These are phyloP conservation scores for Thermomucor indicae-seudaticae DNA, from an alignment of 371 early-diverging fungal genomes.

Conservation along the genomic window DNA sequence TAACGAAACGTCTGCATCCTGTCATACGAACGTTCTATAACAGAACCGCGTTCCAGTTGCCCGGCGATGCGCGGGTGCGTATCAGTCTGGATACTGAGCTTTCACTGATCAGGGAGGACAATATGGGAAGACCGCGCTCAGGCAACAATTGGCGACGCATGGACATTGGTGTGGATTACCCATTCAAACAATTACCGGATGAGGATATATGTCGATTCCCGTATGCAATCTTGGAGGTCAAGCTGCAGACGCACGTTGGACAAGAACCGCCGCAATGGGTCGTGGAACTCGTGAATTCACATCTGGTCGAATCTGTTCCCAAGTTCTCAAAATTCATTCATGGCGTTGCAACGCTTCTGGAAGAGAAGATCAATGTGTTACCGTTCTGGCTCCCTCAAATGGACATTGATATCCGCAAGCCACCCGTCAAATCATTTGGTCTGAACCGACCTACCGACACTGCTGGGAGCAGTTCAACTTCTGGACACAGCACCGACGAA, in stretches of 20 bases:
- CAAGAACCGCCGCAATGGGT: constrained; percentile 97
- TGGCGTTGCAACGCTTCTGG: constrained; percentile 92
- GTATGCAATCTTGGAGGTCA: constrained; percentile 98
- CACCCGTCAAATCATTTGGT: constrained; percentile 40
- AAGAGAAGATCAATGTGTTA: constrained; percentile 82
- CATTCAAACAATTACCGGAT: constrained; percentile 87
- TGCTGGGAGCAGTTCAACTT: constrained; percentile 20
- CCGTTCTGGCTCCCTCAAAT: constrained; percentile 99
- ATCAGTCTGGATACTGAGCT: constrained; percentile 98
- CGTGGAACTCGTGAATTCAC: constrained; percentile 82
- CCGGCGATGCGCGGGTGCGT: constrained; percentile 97
- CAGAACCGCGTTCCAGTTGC: constrained; percentile 99
- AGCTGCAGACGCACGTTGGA: constrained; percentile 93
- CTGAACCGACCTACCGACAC: constrained; percentile 35
- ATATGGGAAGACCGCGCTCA: constrained; percentile 66
- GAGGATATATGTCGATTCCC: constrained; percentile 94
- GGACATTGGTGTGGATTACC: constrained; percentile 91
- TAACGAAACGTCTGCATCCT: constrained; percentile 80
- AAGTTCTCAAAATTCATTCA: constrained; percentile 99
- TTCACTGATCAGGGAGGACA: constrained; percentile 96
- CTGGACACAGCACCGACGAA: constrained; percentile 24
- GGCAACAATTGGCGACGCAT: constrained; percentile 94
- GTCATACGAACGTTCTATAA: constrained; percentile 97
- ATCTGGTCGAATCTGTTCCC: constrained; percentile 96
- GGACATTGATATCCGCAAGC: constrained; percentile 91